These are phyloP conservation scores for Candida manassasensis DNA, from an alignment of 805 yeast species.

Conservation along the genomic window DNA sequence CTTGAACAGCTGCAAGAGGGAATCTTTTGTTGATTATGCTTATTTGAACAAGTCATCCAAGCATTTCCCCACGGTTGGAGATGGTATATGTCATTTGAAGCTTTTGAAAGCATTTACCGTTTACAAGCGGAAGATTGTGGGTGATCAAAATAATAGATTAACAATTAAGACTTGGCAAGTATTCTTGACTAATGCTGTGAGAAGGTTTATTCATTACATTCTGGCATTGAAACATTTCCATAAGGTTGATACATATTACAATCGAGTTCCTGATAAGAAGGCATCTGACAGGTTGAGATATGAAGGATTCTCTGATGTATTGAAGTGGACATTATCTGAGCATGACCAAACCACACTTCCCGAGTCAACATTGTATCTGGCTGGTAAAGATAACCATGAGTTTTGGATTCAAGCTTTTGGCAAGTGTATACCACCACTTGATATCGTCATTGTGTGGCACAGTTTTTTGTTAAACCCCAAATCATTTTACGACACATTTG, in stretches of 20 bases:
- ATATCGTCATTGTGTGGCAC: slow-evolving; percentile 21
- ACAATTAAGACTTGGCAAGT: slow-evolving; percentile 17
- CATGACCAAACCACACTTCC: too few species aligned
- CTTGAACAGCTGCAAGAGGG: neutral
- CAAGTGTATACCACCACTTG: slow-evolving; percentile 17
- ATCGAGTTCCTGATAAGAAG: neutral
- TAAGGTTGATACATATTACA: neutral
- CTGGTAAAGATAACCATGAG: neutral
- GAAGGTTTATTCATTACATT: slow-evolving; percentile 18
- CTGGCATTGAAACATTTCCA: slow-evolving; percentile 10
- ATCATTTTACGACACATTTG: slow-evolving; percentile 12
- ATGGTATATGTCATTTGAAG: slow-evolving; percentile 19
- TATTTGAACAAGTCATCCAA: neutral
- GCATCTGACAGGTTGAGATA: too few species aligned
- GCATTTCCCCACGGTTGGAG: slow-evolving; percentile 8
- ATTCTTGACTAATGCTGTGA: slow-evolving; percentile 19
- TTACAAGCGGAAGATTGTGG: slow-evolving; percentile 12
- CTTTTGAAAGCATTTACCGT: slow-evolving; percentile 17
- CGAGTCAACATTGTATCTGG: neutral
- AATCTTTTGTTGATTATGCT: neutral
- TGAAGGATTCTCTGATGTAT: too few species aligned
- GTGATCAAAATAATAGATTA: neutral
- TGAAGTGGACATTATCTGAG: too few species aligned
- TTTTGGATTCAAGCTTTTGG: neutral
- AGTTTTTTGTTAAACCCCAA: slow-evolving; percentile 16